These are phyloP conservation scores for Stagonosporopsis rhizophila DNA, from an alignment of 2,329 filamentous ascomycete genomes.

Conservation along the genomic window DNA sequence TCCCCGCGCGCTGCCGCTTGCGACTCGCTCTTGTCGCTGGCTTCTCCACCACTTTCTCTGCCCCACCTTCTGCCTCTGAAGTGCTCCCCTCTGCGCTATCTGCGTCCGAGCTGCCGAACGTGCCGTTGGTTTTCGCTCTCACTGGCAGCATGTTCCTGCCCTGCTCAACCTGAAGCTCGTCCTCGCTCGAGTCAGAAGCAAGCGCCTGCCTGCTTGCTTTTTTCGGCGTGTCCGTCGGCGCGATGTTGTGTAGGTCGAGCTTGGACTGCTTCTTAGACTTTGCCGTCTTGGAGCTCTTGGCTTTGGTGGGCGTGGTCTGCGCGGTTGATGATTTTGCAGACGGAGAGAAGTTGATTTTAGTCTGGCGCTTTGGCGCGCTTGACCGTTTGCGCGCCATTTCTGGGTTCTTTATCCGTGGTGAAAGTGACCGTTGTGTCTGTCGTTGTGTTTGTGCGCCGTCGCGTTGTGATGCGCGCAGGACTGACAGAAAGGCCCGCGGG, in stretches of 20 bases:
- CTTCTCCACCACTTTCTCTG: constrained; percentile 9
- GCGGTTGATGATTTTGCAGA: constrained; percentile 51
- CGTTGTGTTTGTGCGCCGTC: background rate
- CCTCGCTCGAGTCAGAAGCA: constrained; percentile 34
- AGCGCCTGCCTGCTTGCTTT: constrained; percentile 12
- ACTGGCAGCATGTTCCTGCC: constrained; percentile 28
- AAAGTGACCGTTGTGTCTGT: background rate
- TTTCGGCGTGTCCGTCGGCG: constrained; percentile 34
- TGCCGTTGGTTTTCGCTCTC: constrained; percentile 23
- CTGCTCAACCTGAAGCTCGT: constrained; percentile 28
- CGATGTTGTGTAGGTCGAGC: constrained; percentile 34
- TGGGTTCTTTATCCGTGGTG: background rate
- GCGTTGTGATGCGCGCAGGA: background rate
- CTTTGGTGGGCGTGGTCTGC: constrained; percentile 23
- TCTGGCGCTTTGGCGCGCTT: constrained; percentile 46
- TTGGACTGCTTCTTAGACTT: constrained; percentile 29
- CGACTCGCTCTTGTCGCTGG: constrained; percentile 9
- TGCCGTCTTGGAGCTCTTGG: constrained; percentile 36
- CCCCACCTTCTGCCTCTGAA: constrained; percentile 21
- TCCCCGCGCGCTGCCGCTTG: constrained; percentile 27
- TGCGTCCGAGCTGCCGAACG: constrained; percentile 35
- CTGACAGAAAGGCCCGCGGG: too few relatives aligned
- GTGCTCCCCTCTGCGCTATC: constrained; percentile 13
- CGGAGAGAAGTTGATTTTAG: constrained; percentile 54
- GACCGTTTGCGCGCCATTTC: constrained; percentile 38